Evolutionary conservation across 1,284 basidiomycete genomes (phyloP).

Genomic region (Mycena citricolor): DNA sequence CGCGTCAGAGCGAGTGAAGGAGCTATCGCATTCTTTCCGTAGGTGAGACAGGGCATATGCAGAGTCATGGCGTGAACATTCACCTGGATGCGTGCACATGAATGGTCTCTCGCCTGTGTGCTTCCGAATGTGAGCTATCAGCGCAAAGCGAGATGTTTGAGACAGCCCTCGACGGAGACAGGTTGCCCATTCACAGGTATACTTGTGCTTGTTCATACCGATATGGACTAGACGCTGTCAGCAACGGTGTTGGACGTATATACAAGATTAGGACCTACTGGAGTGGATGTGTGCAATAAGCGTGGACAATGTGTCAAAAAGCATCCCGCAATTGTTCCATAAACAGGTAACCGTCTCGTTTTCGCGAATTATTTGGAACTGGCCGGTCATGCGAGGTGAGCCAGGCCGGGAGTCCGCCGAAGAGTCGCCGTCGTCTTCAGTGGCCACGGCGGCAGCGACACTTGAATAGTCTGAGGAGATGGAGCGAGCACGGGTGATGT

Average conservation of each 20-base stretch:
- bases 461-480: too few species aligned
- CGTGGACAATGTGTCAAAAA: slow-evolving; percentile 68
- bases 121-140: slow-evolving; percentile 84
- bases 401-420: slow-evolving; percentile 24
- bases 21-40: slow-evolving; percentile 95
- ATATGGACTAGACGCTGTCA: slow-evolving; percentile 59
- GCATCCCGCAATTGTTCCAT: slow-evolving; percentile 76
- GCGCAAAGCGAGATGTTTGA: slow-evolving; percentile 85
- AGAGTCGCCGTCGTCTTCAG: slow-evolving; percentile 15
- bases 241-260: too few species aligned
- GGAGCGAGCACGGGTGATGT: too few species aligned
- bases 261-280: slow-evolving; percentile 42
- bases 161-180: slow-evolving; percentile 77
- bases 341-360: slow-evolving; percentile 65
- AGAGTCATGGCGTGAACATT: slow-evolving; percentile 26
- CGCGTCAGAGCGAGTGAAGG: slow-evolving; percentile 89
- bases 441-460: too few species aligned
- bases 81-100: slow-evolving; percentile 77
- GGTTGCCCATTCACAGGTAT: slow-evolving; percentile 86
- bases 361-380: slow-evolving; percentile 29
- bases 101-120: slow-evolving; percentile 94
- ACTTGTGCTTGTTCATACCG: slow-evolving; percentile 82
- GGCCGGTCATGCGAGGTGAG: slow-evolving; percentile 26
- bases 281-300: slow-evolving; percentile 80
- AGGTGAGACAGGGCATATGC: slow-evolving; percentile 4